Percentiles rank a stretch among this genome's conserved stretches.
Evolutionary conservation across 441 rosid genomes (phyloP).

Genomic region (Arabidopsis hybrid): DNA sequence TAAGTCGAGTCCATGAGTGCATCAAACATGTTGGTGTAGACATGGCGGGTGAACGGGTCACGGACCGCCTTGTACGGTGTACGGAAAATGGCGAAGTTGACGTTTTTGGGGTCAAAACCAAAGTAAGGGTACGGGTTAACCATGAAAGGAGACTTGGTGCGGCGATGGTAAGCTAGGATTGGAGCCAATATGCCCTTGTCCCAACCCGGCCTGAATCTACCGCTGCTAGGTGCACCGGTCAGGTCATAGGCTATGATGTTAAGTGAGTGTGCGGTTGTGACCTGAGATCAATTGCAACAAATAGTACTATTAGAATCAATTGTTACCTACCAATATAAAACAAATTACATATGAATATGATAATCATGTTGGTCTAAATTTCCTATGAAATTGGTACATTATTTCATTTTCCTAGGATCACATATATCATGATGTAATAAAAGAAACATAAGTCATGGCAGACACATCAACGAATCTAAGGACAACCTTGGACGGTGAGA

Average conservation of each 20-base stretch:
- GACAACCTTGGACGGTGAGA: constrained; percentile 30
- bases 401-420: background rate
- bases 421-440: constrained; percentile 15
- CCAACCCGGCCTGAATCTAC: constrained; percentile 53
- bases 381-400: background rate
- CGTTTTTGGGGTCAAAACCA: constrained; percentile 47
- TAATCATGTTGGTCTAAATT: constrained; percentile 1
- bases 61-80: constrained; percentile 50
- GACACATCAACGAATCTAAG: constrained; percentile 22
- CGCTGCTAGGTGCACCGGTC: constrained; percentile 60
- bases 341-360: background rate
- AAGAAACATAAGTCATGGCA: background rate
- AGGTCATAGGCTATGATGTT: constrained; percentile 54
- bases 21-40: constrained; percentile 67
- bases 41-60: constrained; percentile 52
- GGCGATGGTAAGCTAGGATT: constrained; percentile 59
- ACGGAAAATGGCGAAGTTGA: constrained; percentile 58
- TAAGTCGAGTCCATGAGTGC: constrained; percentile 56
- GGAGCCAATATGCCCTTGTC: constrained; percentile 53
- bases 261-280: constrained; percentile 66
- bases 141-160: constrained; percentile 64
- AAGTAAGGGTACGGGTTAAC: constrained; percentile 75
- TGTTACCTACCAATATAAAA: background rate
- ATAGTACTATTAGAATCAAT: constrained; percentile 7
- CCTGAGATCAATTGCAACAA: constrained; percentile 48